Evolutionary conservation across 768 basidiomycete genomes (phyloP).

Genomic region (Boletus sp.): DNA sequence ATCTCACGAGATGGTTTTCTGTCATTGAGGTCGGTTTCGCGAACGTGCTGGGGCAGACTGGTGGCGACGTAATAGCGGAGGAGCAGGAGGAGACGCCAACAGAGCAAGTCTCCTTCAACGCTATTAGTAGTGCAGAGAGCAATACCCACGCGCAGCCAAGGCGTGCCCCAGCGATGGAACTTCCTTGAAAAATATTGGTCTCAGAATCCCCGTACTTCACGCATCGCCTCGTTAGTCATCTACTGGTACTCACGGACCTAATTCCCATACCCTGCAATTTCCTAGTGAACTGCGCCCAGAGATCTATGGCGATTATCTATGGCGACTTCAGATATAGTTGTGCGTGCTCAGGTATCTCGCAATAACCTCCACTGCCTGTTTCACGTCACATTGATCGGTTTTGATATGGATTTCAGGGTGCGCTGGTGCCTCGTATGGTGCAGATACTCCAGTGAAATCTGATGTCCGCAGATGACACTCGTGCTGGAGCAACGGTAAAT

Average conservation of each 20-base stretch:
- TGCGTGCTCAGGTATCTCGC: constrained; percentile 72
- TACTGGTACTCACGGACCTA: constrained; percentile 14
- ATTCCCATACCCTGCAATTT: constrained; percentile 10
- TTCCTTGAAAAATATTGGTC: constrained; percentile 9
- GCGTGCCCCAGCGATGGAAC: constrained; percentile 17
- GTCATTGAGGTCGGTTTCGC: constrained; percentile 70
- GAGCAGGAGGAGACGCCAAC: constrained; percentile 49
- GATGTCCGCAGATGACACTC: constrained; percentile 9
- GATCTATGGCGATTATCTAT: constrained; percentile 19
- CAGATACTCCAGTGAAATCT: constrained; percentile 99
- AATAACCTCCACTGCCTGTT: constrained; percentile 74
- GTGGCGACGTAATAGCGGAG: constrained; percentile 57
- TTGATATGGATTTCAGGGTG: constrained; percentile 88
- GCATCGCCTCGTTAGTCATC: constrained; percentile 15
- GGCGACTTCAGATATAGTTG: constrained; percentile 45
- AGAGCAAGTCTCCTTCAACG: constrained; percentile 18
- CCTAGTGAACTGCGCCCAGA: constrained; percentile 8
- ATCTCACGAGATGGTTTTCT: constrained; percentile 72
- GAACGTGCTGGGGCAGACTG: constrained; percentile 55
- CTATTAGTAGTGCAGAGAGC: constrained; percentile 6
- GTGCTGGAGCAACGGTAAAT: background rate
- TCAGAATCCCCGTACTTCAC: constrained; percentile 3
- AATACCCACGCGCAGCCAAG: constrained; percentile 6
- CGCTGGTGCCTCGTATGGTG: constrained; percentile 90
- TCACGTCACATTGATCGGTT: constrained; percentile 77